Base-by-base conservation (phyloP, 176 grass and related monocot genomes). In the Lolium rigidum region DNA sequence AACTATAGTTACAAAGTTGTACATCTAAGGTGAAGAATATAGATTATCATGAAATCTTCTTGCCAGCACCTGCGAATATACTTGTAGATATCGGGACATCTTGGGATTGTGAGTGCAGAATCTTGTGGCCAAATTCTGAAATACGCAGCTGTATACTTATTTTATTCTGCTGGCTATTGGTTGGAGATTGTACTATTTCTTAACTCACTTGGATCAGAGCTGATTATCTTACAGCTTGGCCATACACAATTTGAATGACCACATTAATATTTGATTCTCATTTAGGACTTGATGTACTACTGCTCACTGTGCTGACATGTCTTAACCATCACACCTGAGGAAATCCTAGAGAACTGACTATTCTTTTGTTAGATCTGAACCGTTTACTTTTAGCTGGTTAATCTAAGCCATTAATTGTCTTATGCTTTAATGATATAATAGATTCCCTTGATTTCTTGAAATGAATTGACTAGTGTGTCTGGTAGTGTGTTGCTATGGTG, bases 131-230 rank as follows among this genome's bases (percentile, higher is more conserved):
- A 26, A 55, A 62, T 83, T 20, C 52, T 31, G 5, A 70, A 71
- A 62, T 52, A 49, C 15, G 68, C 3, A 83, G 48, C 31, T 62
- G 13, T 7, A 55, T 4, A 68, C 35, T 57, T 80, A 18, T 21
- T 85, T 85, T 81, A 22, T 68, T 81, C 22, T 85, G 61, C 28
- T 81, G 10, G 14, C 60, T 10, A 61, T 81, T 21, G 50, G 4
- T 81, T 76, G 38, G 18, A 76, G 60, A 9, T 81, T 76, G 38
- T 9, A 76, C 38, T 77, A 39, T 39, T 62, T 22, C 21, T 62
- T 18, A 86, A 68, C 50, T 88, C 38, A 61, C 70, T 82, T 55
- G 18, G 28, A 67, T 24, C 46, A 69, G 15, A 70, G 41, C 56
- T 39, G 39, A 13, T 38, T 22, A 64, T 82, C 8, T 74, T 51